A percentile compares a stretch with the other conserved stretches of the same genome.
These are phyloP conservation scores for Cladorrhinum sp. DNA, from an alignment of 2,329 filamentous ascomycete genomes.

Conservation along the genomic window DNA sequence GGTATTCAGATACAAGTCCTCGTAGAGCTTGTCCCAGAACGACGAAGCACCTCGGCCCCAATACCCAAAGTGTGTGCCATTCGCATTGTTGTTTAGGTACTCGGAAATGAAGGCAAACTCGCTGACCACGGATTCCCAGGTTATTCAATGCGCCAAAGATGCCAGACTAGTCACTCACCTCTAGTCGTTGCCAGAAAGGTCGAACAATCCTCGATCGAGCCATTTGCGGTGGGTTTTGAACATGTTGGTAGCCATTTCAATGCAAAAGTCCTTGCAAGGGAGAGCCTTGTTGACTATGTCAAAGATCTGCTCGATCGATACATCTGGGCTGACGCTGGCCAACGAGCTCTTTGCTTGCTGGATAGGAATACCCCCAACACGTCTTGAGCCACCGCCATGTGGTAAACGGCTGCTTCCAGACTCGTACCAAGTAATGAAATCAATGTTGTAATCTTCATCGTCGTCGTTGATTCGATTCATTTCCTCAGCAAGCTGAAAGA, in stretches of 20 bases:
- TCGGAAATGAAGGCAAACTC: constrained; percentile 62
- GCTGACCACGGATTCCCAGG: constrained; percentile 33
- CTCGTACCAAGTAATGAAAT: constrained; percentile 63
- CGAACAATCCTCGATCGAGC: constrained; percentile 35
- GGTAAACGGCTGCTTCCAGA: constrained; percentile 51
- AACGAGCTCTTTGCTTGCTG: constrained; percentile 43
- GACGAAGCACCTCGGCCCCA: constrained; percentile 42
- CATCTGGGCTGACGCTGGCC: constrained; percentile 31
- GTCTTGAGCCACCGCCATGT: constrained; percentile 20
- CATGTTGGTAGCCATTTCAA: constrained; percentile 41
- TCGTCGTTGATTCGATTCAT: constrained; percentile 58
- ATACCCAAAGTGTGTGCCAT: constrained; percentile 50
- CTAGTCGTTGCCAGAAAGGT: constrained; percentile 56
- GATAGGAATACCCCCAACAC: constrained; percentile 37
- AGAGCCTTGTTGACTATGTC: constrained; percentile 38
- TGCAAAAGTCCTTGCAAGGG: constrained; percentile 36
- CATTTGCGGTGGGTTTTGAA: constrained; percentile 43
- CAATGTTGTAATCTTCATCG: constrained; percentile 45
- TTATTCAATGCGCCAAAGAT: neutral
- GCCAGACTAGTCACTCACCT: constrained; percentile 7
- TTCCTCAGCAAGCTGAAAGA: constrained; percentile 59
- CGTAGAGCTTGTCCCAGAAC: constrained; percentile 52
- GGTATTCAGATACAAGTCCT: constrained; percentile 57
- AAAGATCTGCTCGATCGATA: constrained; percentile 34
- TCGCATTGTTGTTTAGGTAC: constrained; percentile 50